These are phyloP conservation scores for Clitopilus hobsonii DNA, from an alignment of 768 basidiomycete genomes.

Conservation along the genomic window DNA sequence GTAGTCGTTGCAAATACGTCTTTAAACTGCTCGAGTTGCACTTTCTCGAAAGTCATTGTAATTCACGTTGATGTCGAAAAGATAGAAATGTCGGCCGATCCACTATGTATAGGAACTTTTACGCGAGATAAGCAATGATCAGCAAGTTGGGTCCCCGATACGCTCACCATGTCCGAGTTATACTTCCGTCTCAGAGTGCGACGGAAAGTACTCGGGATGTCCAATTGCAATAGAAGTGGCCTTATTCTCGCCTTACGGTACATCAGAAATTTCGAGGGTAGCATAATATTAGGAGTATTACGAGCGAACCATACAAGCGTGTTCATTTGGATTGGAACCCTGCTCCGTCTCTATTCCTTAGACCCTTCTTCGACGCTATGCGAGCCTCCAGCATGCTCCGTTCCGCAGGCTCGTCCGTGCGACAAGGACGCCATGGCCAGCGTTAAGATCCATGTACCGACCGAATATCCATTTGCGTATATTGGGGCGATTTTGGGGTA, in stretches of 20 bases:
- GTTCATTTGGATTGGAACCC: neutral
- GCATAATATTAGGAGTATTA: neutral
- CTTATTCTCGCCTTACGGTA: too few relatives aligned
- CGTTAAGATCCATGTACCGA: neutral
- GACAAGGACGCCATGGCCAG: neutral
- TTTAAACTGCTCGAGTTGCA: neutral
- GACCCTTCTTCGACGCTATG: neutral
- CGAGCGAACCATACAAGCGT: neutral
- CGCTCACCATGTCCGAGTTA: neutral
- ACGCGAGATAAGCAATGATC: neutral
- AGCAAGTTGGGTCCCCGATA: neutral
- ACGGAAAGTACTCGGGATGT: slow-evolving; percentile 1
- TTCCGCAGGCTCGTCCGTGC: neutral
- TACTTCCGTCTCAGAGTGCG: neutral
- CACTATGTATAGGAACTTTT: neutral
- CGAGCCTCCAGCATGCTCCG: neutral
- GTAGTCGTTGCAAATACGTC: neutral
- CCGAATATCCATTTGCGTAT: neutral
- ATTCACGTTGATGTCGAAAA: neutral
- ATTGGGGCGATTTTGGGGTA: neutral
- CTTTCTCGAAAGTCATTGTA: neutral
- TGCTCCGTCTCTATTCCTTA: slow-evolving; percentile 1
- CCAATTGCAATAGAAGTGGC: neutral
- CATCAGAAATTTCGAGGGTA: neutral
- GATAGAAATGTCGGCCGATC: neutral